A percentile compares a stretch with the other conserved stretches of the same genome.
phyloP scores from a whole-genome alignment of 352 stramenopile species.

The Globisporangium cederbergense region DNA sequence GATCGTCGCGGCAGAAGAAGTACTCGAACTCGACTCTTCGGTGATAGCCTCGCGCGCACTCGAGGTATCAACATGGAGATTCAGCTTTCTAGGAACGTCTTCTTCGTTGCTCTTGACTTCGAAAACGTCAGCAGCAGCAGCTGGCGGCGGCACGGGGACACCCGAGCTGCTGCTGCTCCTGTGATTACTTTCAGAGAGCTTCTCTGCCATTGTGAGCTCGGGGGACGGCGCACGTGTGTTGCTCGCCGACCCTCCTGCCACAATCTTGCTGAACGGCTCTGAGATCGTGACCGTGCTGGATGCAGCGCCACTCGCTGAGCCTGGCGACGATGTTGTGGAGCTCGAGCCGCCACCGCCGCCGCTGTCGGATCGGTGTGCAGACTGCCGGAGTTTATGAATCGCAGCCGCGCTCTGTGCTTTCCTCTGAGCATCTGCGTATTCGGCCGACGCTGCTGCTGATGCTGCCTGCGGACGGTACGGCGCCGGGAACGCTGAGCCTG shows the following conservation, averaged over 20 bases:
- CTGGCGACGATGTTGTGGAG: slow-evolving; percentile 19
- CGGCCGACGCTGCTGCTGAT: slow-evolving; percentile 11
- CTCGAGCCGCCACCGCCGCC: slow-evolving; percentile 9
- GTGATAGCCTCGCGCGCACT: slow-evolving; percentile 1
- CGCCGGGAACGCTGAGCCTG: slow-evolving; percentile 52
- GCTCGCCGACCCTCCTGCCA: slow-evolving; percentile 19
- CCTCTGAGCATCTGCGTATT: slow-evolving; percentile 43
- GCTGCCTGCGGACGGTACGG: slow-evolving; percentile 27
- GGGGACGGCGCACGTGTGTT: slow-evolving; percentile 12
- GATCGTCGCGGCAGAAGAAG: slow-evolving; percentile 22
- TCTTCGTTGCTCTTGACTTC: neutral
- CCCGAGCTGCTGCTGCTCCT: neutral
- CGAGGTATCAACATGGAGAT: slow-evolving; percentile 53
- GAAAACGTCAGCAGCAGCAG: neutral
- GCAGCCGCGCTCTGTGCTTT: slow-evolving; percentile 74
- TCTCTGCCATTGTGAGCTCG: slow-evolving; percentile 17
- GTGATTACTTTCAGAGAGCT: slow-evolving; percentile 1
- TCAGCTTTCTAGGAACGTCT: slow-evolving; percentile 27
- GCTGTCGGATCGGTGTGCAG: slow-evolving; percentile 16
- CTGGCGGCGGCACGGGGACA: neutral
- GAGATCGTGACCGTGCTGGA: slow-evolving; percentile 9
- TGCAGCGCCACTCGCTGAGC: slow-evolving; percentile 13
- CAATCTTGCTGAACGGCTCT: slow-evolving; percentile 54
- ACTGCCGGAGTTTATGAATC: slow-evolving; percentile 62
- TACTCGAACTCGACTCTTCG: slow-evolving; percentile 15